Evolutionary conservation across 331 rosid species (phyloP), one percentile per base, ranked within the genome.

Genomic region (Cydonia oblonga): DNA sequence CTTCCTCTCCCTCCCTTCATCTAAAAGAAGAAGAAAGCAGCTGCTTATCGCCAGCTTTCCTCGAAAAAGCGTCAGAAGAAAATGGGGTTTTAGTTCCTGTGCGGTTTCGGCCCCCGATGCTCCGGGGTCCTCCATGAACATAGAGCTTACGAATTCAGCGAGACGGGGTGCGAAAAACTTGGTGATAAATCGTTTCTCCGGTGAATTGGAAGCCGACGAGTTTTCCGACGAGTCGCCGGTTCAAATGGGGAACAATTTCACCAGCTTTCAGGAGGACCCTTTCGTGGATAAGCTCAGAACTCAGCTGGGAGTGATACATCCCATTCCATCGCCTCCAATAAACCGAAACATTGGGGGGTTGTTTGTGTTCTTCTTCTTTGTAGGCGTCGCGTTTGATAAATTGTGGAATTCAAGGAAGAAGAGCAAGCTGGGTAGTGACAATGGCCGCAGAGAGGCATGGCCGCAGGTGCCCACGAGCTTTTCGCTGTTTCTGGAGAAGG

Each of bases 381-480:
- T 95, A 0, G 99, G 99, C 3, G 90, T 91, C 8, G 92, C 32
- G 30, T 95, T 95, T 68, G 99, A 95, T 67, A 95, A 95, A 44
- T 46, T 95, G 10, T 95, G 97, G 99, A 88, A 88, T 51, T 85
- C 79, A 40, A 79, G 90, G 79, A 88, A 88, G 86, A 85, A 67
- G 46, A 79, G 74, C 59, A 87, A 76, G 38, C 67, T 29, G 29
- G 60, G 69, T 19, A 71, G 81, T 25, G 90, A 66, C 15, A 87
- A 82, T 6, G 81, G 83, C 10, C 72, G 75, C 65, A 84, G 85
- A 2, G 96, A 87, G 19, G 95, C 86, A 49, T 90, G 97, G 99
- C 99, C 99, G 2, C 99, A 95, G 68, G 97, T 91, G 9, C 99
- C 99, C n/a, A 91, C 93, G 20, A 95, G 97, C 86, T 95, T 95